A percentile compares a stretch with the other conserved stretches of the same genome.
phyloP scores from a whole-genome alignment of 2,329 filamentous ascomycete species.

The Escovopsis sp. region DNA sequence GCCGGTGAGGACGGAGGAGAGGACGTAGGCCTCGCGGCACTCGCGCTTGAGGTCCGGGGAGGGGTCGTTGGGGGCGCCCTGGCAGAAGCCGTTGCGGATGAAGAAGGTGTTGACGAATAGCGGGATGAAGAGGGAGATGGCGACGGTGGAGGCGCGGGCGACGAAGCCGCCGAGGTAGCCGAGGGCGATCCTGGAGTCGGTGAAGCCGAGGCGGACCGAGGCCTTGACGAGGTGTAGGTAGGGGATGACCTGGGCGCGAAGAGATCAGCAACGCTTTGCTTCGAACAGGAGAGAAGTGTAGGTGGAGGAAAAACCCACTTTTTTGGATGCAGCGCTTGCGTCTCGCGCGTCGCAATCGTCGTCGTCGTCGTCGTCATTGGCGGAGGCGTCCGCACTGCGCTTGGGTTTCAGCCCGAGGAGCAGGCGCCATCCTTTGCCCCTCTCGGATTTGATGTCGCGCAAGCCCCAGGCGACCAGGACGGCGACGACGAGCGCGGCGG shows the following conservation, averaged over 20 bases:
- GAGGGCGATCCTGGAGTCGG: slow-evolving; percentile 63
- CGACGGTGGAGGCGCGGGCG: slow-evolving; percentile 83
- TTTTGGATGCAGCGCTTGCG: too few species aligned
- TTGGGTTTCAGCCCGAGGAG: slow-evolving; percentile 30
- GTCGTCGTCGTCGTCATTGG: slow-evolving; percentile 6
- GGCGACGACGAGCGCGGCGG: slow-evolving; percentile 56
- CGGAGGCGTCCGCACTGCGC: too few species aligned
- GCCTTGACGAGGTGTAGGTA: slow-evolving; percentile 46
- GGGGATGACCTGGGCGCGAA: slow-evolving; percentile 27
- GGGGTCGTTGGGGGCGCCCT: slow-evolving; percentile 46
- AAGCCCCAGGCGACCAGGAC: slow-evolving; percentile 68
- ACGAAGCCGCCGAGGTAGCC: slow-evolving; percentile 93
- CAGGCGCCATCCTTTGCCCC: slow-evolving; percentile 56
- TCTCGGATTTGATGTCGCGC: slow-evolving; percentile 52
- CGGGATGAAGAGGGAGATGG: slow-evolving; percentile 88
- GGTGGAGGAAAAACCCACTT: too few species aligned
- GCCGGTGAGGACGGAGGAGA: slow-evolving; percentile 77
- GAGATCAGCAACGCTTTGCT: too few species aligned
- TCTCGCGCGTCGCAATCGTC: neutral
- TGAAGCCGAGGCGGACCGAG: slow-evolving; percentile 55
- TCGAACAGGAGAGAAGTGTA: too few species aligned
- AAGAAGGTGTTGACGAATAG: slow-evolving; percentile 88
- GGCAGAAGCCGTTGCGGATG: slow-evolving; percentile 65
- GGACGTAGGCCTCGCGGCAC: slow-evolving; percentile 73
- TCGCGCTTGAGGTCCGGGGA: slow-evolving; percentile 67